Evolutionary conservation across 257 asterid genomes (phyloP), one percentile per base, ranked within the genome.

Genomic region (Schizonepeta tenuifolia): DNA sequence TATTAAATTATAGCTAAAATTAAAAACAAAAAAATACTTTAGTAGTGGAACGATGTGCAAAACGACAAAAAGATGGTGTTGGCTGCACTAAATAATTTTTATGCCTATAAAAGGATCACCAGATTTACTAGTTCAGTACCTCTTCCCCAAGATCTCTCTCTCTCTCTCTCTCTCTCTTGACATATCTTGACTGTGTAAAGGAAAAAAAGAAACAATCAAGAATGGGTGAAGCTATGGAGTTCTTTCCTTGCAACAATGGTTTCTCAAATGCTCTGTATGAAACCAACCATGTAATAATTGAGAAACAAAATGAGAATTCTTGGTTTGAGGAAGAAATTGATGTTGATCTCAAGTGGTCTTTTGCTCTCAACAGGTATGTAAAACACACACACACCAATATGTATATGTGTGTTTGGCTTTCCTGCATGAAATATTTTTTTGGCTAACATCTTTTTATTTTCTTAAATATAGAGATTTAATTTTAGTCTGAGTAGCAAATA

Each of bases 251-350:
- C 85, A 82, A 75, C 84, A 82, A 80, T 83, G 84, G 86, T 24
- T 85, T 80, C 89, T 47, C 93, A 10, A 86, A 82, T 40, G 83
- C 76, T 28, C 90, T 79, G 50, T 79, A 57, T 67, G 88, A 81
- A 50, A 70, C 83, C 13, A 79, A 70, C 2, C 80, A 70, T 65
- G 65, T 76, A 50, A 64, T 75, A 13, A 74, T 83, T 63, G 83
- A 86, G 14, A 88, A 81, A 44, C 59, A 50, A 64, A 43, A 17
- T 18, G 26, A 51, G 4, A 9, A 51, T 69, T 78, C 90, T 63
- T 93, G 98, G 98, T 94, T 88, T 76, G 99, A 94, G 71, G 99
- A 94, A 84, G 96, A 91, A 79, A 77, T 94, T 41, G 97, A 91
- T 82, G 89, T 79, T 81, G 78, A 94, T 81, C 92, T 94, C 75